Conservation (phyloP, 371 early-diverging fungal genomes). For the Chytridiales sp. region DNA sequence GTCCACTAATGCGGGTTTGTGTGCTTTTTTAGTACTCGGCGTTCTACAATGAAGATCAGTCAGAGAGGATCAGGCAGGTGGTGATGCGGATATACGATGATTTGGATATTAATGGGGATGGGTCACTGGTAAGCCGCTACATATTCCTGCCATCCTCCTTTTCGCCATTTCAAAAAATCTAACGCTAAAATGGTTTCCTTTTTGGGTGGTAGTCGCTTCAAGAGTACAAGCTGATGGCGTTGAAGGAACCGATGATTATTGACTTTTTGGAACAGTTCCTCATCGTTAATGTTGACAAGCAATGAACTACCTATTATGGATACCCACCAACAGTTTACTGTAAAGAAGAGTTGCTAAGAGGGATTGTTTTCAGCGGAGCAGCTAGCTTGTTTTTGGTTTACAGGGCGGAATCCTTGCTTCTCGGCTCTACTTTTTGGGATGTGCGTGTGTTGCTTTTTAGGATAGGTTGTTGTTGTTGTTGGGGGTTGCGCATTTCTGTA, state of each 20-base stretch:
- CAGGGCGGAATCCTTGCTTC: too few species aligned
- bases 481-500: too few species aligned
- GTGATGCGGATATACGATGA: slow-evolving; percentile 76
- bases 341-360: too few species aligned
- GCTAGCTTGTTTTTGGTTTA: too few species aligned
- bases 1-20: background rate
- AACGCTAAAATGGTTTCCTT: background rate
- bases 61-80: slow-evolving; percentile 61
- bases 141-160: background rate
- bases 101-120: slow-evolving; percentile 80
- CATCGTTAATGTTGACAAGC: slow-evolving; percentile 15
- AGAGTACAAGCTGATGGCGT: slow-evolving; percentile 77
- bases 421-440: too few species aligned
- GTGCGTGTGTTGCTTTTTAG: too few species aligned
- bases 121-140: slow-evolving; percentile 59
- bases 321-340: too few species aligned
- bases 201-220: slow-evolving; percentile 57
- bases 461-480: too few species aligned
- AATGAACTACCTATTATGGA: too few species aligned
- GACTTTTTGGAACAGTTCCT: slow-evolving; percentile 74
- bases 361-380: too few species aligned
- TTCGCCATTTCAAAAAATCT: background rate
- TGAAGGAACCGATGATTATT: slow-evolving; percentile 80
- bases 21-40: slow-evolving; percentile 49
- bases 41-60: slow-evolving; percentile 70